Conservation (phyloP, 1,284 basidiomycete species). For the Cryptococcus amylolentus region DNA sequence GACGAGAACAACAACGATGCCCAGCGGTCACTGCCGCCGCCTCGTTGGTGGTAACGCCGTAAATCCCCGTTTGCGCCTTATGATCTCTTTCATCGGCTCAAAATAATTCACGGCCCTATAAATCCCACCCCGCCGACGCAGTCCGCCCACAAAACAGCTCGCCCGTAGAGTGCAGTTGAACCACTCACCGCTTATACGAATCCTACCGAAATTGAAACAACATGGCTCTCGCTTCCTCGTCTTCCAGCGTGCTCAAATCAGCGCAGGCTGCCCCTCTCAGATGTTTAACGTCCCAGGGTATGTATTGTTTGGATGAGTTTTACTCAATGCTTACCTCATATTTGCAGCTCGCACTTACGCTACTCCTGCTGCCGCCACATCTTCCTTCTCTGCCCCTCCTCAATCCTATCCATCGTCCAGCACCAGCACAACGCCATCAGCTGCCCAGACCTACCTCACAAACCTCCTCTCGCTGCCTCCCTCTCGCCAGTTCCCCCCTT, state of each 20-base stretch:
- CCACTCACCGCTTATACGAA: no score
- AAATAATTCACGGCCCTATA: no score
- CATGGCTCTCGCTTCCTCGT: constrained; percentile 17
- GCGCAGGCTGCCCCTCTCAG: background rate
- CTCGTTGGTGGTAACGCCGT: no score
- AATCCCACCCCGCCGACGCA: no score
- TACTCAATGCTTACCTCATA: background rate
- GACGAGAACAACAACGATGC: no score
- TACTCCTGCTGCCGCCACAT: constrained; percentile 4
- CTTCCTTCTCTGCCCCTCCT: background rate
- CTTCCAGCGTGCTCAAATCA: constrained; percentile 4
- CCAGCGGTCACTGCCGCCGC: no score
- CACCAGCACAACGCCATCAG: constrained; percentile 8
- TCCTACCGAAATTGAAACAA: background rate
- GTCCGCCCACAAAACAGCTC: no score
- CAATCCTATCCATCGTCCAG: background rate
- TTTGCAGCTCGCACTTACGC: constrained; percentile 5
- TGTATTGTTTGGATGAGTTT: background rate
- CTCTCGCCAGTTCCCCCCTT: constrained; percentile 35
- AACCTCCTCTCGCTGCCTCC: constrained; percentile 39
- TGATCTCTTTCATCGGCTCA: no score
- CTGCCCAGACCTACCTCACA: constrained; percentile 39
- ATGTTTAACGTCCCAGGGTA: background rate
- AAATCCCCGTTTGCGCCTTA: no score
- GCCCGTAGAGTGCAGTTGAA: no score